phyloP scores from a whole-genome alignment of 352 stramenopile genomes.

The Pythium guiyangense region DNA sequence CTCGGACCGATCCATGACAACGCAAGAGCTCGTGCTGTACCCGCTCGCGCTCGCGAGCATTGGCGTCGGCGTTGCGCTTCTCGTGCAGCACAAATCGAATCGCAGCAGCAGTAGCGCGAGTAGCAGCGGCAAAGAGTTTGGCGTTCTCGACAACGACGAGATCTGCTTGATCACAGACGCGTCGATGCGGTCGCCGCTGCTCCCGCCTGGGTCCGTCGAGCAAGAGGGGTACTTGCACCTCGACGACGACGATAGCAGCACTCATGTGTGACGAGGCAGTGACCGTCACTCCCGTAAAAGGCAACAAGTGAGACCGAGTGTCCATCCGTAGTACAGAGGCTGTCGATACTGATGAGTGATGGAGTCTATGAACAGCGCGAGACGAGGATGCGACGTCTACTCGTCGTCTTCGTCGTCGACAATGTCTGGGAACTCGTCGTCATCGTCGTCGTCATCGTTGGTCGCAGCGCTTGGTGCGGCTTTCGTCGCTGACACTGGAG shows the following conservation, averaged over 20 bases:
- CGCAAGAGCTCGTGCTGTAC: conserved; percentile 63
- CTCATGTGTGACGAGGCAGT: no score
- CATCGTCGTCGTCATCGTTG: conserved; percentile 35
- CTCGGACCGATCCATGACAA: conserved; percentile 47
- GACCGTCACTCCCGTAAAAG: no score
- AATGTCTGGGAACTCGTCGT: conserved; percentile 84
- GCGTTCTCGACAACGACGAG: conserved; percentile 35
- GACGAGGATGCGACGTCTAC: no score
- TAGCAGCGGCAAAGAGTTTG: conserved; percentile 18
- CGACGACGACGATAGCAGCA: conserved; percentile 12
- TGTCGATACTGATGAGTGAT: no score
- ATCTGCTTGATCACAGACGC: conserved; percentile 57
- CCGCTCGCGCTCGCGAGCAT: conserved; percentile 70
- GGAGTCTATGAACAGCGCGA: no score
- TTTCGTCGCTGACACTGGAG: neutral
- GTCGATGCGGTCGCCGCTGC: conserved; percentile 58
- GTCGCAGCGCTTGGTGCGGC: neutral
- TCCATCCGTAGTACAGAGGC: no score
- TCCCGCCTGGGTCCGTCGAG: conserved; percentile 36
- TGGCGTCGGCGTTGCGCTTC: conserved; percentile 50
- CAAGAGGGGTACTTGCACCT: conserved; percentile 56
- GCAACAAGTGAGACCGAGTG: no score
- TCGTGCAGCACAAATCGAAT: conserved; percentile 53
- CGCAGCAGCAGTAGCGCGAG: conserved; percentile 9
- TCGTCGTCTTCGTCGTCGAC: conserved; percentile 62